Percentiles rank a stretch among this genome's conserved stretches.
Conservation (phyloP, 1,139 yeast species). For the Pneumocystis jirovecii region DNA sequence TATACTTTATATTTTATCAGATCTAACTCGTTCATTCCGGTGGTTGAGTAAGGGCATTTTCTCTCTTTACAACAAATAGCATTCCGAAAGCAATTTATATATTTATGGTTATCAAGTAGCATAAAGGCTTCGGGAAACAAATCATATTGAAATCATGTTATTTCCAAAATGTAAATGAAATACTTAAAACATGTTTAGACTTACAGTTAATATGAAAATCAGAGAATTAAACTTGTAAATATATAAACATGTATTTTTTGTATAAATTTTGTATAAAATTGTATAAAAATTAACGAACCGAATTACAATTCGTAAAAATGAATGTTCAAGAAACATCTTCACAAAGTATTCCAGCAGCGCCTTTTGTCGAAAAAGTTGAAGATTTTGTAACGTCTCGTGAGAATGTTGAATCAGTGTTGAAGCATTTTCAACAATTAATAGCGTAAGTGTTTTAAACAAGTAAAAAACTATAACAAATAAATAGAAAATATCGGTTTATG, state of each 20-base stretch:
- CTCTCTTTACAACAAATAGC: neutral
- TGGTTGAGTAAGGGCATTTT: neutral
- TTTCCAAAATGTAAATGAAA: neutral
- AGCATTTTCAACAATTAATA: constrained; percentile 49
- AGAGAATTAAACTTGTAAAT: neutral
- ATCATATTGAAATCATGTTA: neutral
- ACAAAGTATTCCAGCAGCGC: constrained; percentile 91
- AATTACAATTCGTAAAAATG: neutral
- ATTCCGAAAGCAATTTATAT: neutral
- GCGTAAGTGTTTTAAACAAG: constrained; percentile 1
- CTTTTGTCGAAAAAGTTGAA: constrained; percentile 76
- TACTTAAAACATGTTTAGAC: neutral
- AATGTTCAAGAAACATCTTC: constrained; percentile 11
- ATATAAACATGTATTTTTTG: neutral
- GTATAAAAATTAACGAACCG: neutral
- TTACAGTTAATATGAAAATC: neutral
- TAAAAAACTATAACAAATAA: neutral
- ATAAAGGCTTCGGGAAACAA: neutral
- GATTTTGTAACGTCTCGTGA: constrained; percentile 51
- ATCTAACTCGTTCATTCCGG: neutral
- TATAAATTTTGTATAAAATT: no score
- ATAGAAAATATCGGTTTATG: constrained; percentile 61
- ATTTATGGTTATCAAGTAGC: neutral
- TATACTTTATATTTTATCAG: neutral
- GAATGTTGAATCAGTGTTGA: constrained; percentile 56